Evolutionary conservation across 2,329 filamentous ascomycete genomes (phyloP).

Genomic region (Pestalotiopsis fici): DNA sequence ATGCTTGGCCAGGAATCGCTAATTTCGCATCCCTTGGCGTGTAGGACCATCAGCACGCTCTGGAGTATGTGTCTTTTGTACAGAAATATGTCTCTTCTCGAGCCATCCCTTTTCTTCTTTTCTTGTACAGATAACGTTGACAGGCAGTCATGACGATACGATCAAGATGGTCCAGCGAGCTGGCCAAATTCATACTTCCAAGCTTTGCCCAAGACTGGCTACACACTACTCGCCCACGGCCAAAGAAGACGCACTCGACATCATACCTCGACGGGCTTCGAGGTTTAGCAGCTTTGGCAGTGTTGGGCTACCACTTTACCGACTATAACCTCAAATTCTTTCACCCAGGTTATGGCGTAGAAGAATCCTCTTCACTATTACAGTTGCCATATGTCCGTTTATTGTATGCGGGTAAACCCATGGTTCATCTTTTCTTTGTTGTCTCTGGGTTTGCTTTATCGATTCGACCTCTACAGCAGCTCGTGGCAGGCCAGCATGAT

Average conservation of each 20-base stretch:
- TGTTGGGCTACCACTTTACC: conserved; percentile 44
- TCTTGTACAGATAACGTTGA: not conserved
- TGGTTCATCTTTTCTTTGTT: conserved; percentile 54
- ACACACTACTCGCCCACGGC: not conserved
- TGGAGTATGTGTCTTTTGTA: no score
- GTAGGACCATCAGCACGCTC: no score
- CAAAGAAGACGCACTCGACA: conserved; percentile 34
- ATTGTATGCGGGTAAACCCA: not conserved
- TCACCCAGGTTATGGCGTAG: conserved; percentile 34
- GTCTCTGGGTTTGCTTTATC: conserved; percentile 51
- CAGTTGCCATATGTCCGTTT: conserved; percentile 36
- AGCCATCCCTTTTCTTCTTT: not conserved
- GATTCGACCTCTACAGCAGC: conserved; percentile 41
- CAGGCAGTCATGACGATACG: not conserved
- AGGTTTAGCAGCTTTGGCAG: conserved; percentile 48
- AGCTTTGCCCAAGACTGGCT: not conserved
- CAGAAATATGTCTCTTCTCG: no score
- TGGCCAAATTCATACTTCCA: not conserved
- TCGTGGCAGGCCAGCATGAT: conserved; percentile 37
- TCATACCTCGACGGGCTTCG: conserved; percentile 51
- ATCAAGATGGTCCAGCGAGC: not conserved
- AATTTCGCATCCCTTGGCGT: no score
- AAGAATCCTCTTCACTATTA: conserved; percentile 30
- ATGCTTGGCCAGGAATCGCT: not conserved
- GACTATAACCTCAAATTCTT: conserved; percentile 36